phyloP scores from a whole-genome alignment of 2,329 filamentous ascomycete genomes.

The Hawksworthiomyces lignivorus region DNA sequence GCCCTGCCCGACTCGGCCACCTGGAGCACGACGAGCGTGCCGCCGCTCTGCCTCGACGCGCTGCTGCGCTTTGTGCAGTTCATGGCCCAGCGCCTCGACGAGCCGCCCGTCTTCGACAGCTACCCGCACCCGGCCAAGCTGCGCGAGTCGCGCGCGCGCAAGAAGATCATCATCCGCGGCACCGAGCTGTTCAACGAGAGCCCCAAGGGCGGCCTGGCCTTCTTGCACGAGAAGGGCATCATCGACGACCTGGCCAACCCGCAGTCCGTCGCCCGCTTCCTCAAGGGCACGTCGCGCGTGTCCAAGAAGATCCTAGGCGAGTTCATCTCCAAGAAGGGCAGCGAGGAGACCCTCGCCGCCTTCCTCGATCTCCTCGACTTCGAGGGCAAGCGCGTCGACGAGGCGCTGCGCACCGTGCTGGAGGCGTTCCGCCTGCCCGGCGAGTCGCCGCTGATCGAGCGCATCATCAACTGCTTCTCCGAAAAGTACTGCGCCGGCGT shows the following conservation, averaged over 20 bases:
- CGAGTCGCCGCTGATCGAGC: conserved; percentile 85
- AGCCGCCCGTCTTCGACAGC: conserved; percentile 55
- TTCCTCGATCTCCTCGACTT: conserved; percentile 91
- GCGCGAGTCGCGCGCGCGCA: conserved; percentile 65
- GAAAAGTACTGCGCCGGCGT: conserved; percentile 72
- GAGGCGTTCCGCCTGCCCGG: conserved; percentile 90
- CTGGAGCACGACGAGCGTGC: conserved; percentile 98
- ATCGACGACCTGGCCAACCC: conserved; percentile 70
- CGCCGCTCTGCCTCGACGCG: conserved; percentile 87
- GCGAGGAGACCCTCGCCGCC: conserved; percentile 74
- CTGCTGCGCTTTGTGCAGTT: conserved; percentile 87
- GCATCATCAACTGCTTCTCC: conserved; percentile 80
- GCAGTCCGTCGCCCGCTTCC: conserved; percentile 71
- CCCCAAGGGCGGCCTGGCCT: conserved; percentile 81
- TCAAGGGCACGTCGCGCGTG: conserved; percentile 78
- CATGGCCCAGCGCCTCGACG: conserved; percentile 76
- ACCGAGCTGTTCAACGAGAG: conserved; percentile 91
- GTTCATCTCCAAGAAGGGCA: conserved; percentile 83
- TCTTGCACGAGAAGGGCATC: conserved; percentile 76
- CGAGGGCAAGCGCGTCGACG: conserved; percentile 74
- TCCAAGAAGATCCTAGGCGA: conserved; percentile 90
- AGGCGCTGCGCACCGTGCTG: conserved; percentile 78
- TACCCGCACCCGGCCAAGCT: conserved; percentile 59
- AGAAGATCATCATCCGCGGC: conserved; percentile 83
- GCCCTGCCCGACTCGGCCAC: conserved; percentile 95